Percentiles rank a stretch among this genome's conserved stretches.
Conservation (phyloP, 495 filamentous ascomycete genomes). For the Hypoxylon crocopeplum region DNA sequence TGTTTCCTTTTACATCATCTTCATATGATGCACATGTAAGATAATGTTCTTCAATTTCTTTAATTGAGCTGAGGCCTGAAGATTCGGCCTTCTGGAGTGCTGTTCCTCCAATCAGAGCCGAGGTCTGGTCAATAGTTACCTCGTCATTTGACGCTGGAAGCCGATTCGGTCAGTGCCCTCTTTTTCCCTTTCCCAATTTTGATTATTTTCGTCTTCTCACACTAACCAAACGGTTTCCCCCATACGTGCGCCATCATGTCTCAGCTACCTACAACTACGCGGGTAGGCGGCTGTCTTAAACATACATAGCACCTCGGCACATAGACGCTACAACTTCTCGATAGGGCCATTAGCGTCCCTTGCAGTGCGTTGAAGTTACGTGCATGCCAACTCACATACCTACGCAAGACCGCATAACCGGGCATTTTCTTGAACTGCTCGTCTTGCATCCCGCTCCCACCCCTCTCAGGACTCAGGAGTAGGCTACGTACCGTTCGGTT, state of each 20-base stretch:
- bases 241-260: conserved; percentile 13
- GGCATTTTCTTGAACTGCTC: conserved; percentile 35
- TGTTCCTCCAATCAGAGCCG: conserved; percentile 37
- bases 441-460: conserved; percentile 34
- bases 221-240: conserved; percentile 3
- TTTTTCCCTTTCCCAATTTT: conserved; percentile 11
- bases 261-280: not conserved
- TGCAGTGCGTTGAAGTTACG: conserved; percentile 36
- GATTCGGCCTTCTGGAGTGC: conserved; percentile 19
- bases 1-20: conserved; percentile 30
- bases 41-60: conserved; percentile 34
- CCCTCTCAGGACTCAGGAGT: conserved; percentile 12
- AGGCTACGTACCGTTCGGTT: conserved; percentile 24
- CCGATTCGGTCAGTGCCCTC: conserved; percentile 31
- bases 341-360: conserved; percentile 24
- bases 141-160: conserved; percentile 36
- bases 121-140: conserved; percentile 25
- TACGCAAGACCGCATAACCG: conserved; percentile 36
- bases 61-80: conserved; percentile 37
- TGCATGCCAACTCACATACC: conserved; percentile 35
- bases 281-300: not conserved
- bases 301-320: conserved; percentile 11
- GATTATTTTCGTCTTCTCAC: not conserved
- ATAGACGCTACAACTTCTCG: conserved; percentile 3
- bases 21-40: conserved; percentile 39